phyloP scores from a whole-genome alignment of 768 basidiomycete genomes.

The Cystofilobasidium ferigula region DNA sequence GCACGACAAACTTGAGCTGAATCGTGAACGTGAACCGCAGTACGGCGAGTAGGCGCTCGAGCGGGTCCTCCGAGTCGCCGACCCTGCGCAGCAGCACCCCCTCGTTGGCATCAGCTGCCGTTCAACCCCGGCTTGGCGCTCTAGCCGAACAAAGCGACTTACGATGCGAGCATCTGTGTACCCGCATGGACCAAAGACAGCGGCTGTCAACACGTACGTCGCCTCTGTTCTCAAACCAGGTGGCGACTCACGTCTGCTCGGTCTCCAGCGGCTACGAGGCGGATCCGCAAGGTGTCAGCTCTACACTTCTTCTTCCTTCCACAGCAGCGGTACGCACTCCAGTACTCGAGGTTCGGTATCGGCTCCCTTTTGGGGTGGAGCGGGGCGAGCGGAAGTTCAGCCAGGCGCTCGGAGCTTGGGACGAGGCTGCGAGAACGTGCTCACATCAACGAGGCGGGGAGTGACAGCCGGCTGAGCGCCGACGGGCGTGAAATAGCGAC shows the following conservation, averaged over 20 bases:
- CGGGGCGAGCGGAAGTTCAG: no score
- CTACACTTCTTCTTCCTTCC: slow-evolving; percentile 60
- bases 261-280: slow-evolving; percentile 18
- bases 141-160: slow-evolving; percentile 36
- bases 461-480: slow-evolving; percentile 64
- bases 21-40: slow-evolving; percentile 81
- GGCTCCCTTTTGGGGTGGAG: slow-evolving; percentile 65
- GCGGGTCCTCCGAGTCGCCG: slow-evolving; percentile 82
- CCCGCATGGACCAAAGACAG: neutral
- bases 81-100: slow-evolving; percentile 47
- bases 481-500: neutral
- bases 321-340: slow-evolving; percentile 38
- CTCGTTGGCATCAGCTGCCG: no score
- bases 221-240: neutral
- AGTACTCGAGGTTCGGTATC: slow-evolving; percentile 90
- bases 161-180: slow-evolving; percentile 58
- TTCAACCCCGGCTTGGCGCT: neutral
- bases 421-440: neutral
- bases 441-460: slow-evolving; percentile 72
- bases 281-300: slow-evolving; percentile 47
- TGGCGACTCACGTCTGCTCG: slow-evolving; percentile 22
- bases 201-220: neutral
- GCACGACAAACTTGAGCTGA: slow-evolving; percentile 70
- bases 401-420: no score
- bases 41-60: slow-evolving; percentile 88